These are phyloP conservation scores for Aristolochia fimbriata DNA, from an alignment of 164 flowering plant genomes.

Conservation along the genomic window DNA sequence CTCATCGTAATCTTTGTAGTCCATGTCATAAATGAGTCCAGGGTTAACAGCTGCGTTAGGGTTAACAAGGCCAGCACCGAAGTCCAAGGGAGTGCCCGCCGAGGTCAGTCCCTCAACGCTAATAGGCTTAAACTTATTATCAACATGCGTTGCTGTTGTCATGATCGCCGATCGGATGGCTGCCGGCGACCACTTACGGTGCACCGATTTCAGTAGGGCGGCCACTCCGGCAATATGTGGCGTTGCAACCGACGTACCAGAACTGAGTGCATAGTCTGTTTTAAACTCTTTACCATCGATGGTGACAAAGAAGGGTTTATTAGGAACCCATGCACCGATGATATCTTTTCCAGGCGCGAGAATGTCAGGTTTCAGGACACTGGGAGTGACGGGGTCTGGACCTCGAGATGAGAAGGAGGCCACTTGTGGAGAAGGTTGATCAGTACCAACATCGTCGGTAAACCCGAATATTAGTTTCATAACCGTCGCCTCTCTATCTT, in stretches of 20 bases:
- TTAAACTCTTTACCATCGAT: constrained; percentile 14
- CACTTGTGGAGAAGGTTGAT: constrained; percentile 38
- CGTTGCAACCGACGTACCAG: constrained; percentile 72
- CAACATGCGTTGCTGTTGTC: constrained; percentile 41
- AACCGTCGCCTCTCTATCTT: constrained; percentile 6
- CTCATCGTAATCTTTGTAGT: constrained; percentile 30
- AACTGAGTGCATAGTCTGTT: constrained; percentile 33
- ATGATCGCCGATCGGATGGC: constrained; percentile 72
- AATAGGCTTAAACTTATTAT: constrained; percentile 37
- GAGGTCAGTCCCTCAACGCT: not conserved
- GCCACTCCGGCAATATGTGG: constrained; percentile 64
- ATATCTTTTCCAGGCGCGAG: constrained; percentile 55
- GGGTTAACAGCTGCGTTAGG: constrained; percentile 68
- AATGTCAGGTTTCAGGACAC: constrained; percentile 43
- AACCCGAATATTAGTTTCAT: constrained; percentile 31
- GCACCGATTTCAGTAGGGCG: constrained; percentile 42
- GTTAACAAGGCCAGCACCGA: constrained; percentile 61
- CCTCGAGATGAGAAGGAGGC: constrained; percentile 46
- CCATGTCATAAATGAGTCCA: constrained; percentile 47
- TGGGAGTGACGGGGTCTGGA: constrained; percentile 29
- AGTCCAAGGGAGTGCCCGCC: constrained; percentile 49
- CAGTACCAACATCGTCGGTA: constrained; percentile 28
- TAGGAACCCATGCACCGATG: constrained; percentile 35
- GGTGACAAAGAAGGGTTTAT: rapidly evolving
- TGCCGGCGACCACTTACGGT: constrained; percentile 68